Percentiles rank a stretch among this genome's conserved stretches.
phyloP scores from a whole-genome alignment of 345 rosid species.

The Combretum micranthum region DNA sequence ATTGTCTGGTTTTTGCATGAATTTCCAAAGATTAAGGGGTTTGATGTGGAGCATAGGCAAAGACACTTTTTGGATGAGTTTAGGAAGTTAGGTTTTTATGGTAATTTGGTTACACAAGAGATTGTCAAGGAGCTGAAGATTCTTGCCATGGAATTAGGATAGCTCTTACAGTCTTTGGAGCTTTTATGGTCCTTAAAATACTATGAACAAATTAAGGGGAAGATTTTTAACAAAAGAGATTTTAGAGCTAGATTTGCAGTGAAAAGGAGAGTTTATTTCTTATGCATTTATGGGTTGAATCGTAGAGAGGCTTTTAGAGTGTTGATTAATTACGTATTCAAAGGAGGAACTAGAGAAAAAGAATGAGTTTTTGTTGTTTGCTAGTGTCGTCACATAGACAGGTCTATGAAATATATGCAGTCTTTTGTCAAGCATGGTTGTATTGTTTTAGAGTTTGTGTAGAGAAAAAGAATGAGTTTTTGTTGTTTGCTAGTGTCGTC shows the following conservation, averaged over 20 bases:
- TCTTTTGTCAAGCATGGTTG: too few species aligned
- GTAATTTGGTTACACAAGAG: constrained; percentile 41
- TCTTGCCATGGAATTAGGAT: constrained; percentile 71
- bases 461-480: too few species aligned
- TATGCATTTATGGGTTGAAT: constrained; percentile 63
- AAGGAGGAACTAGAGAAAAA: constrained; percentile 61
- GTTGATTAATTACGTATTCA: constrained; percentile 53
- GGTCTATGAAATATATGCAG: too few species aligned
- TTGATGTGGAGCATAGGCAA: constrained; percentile 40
- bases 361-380: constrained; percentile 53
- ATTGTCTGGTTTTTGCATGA: constrained; percentile 39
- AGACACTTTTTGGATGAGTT: constrained; percentile 61
- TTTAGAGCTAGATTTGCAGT: constrained; percentile 67
- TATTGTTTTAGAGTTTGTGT: too few species aligned
- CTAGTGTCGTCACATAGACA: too few species aligned
- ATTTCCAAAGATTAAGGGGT: constrained; percentile 47
- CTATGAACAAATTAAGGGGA: constrained; percentile 40
- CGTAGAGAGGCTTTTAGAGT: constrained; percentile 70
- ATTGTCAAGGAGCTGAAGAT: constrained; percentile 50
- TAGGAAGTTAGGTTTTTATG: constrained; percentile 45
- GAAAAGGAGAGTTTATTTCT: constrained; percentile 69
- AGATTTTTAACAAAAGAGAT: constrained; percentile 39
- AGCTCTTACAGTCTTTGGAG: constrained; percentile 57
- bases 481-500: too few species aligned
- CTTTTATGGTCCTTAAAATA: constrained; percentile 51